Evolutionary conservation across 768 basidiomycete species (phyloP), one percentile per base, ranked within the genome.

Genomic region (Sistotremastrum niveocremeum): DNA sequence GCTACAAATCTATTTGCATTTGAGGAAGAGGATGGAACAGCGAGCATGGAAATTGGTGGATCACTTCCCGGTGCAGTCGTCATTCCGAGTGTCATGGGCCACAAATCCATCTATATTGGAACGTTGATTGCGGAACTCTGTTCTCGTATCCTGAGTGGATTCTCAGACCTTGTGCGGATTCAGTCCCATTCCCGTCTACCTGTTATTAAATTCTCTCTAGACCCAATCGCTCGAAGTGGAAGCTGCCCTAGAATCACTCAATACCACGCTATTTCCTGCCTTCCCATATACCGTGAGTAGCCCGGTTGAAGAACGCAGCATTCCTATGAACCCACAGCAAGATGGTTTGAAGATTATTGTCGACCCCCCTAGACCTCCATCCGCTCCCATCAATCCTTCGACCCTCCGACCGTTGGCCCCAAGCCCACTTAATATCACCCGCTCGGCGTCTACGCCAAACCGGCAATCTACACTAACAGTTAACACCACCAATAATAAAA

Each of bases 121-220:
- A 89, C 89, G 11, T 65, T 97, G 37, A 63, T 99, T 46, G 89
- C 88, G 11, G 89, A 90, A 57, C 63, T 95, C 12, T 91, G 88
- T 53, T 89, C 90, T 34, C 79, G 83, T 50, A 76, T 97, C 42
- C 67, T 99, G 28, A 76, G 76, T 20, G 88, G 89, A 60, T 83
- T 98, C 53, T 84, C 88, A 35, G 73, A 76, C 35, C 60, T 95
- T 67, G 94, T 95, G 54, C 50, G 84, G 65, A 34, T 44, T 44
- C 39, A 30, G n/a, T 12, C 12, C 34, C 30, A n/a, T 35, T 7
- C 40, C 5, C n/a, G 29, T 42, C 36, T 37, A 20, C 11, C 8
- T 28, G 39, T 30, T 35, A 38, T 39, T 48, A 7, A 48, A 44
- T n/a, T n/a, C 33, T 37, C 31, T 41, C 46, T 54, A 93, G 91